Percentiles rank a stretch among this genome's conserved stretches.
phyloP scores from a whole-genome alignment of 805 yeast species.

The Candida lessepsii region DNA sequence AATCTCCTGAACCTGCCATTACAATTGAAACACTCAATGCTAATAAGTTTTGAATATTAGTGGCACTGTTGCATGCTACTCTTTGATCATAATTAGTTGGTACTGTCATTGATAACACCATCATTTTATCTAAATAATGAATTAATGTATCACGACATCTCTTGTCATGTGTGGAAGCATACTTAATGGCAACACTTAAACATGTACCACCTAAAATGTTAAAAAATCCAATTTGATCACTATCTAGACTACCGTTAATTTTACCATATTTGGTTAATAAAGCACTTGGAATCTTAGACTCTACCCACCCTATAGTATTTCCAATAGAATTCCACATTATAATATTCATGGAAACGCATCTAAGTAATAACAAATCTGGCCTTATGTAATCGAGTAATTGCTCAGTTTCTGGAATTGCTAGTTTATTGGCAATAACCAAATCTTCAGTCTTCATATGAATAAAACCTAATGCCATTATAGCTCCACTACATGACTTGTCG shows the following conservation, averaged over 20 bases:
- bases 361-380: conserved; percentile 71
- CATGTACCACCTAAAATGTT: conserved; percentile 74
- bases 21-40: conserved; percentile 66
- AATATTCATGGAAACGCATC: conserved; percentile 62
- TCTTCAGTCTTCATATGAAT: conserved; percentile 71
- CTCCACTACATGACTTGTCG: conserved; percentile 71
- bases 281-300: conserved; percentile 51
- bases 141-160: conserved; percentile 56
- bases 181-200: conserved; percentile 69
- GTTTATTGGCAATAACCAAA: conserved; percentile 54
- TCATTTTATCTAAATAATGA: conserved; percentile 51
- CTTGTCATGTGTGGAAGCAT: conserved; percentile 65
- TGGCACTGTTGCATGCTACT: conserved; percentile 53
- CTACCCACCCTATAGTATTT: conserved; percentile 52
- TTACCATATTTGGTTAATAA: conserved; percentile 30
- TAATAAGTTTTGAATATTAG: conserved; percentile 55
- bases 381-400: conserved; percentile 67
- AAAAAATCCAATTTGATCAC: conserved; percentile 61
- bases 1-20: conserved; percentile 91
- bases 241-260: conserved; percentile 27
- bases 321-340: conserved; percentile 72
- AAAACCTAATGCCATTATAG: conserved; percentile 71
- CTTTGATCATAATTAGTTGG: conserved; percentile 56
- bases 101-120: conserved; percentile 40
- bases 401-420: conserved; percentile 58